phyloP scores from a whole-genome alignment of 2,329 filamentous ascomycete genomes.

The Nemania bipapillata region DNA sequence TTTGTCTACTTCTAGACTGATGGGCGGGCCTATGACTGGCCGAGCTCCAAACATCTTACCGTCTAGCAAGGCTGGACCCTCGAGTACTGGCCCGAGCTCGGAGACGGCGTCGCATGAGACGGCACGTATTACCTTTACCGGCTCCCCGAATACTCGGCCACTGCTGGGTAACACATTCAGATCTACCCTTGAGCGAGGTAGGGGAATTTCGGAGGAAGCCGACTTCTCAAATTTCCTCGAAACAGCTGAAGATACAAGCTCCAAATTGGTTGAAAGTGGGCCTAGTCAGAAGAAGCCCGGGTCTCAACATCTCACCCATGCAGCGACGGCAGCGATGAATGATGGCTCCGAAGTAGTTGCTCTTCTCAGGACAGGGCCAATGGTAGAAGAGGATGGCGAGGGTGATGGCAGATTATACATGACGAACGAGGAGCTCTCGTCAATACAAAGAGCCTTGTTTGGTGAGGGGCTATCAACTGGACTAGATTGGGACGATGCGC shows the following conservation, averaged over 20 bases:
- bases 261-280: conserved; percentile 32
- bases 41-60: conserved; percentile 28
- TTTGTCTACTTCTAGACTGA: conserved; percentile 40
- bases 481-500: conserved; percentile 57
- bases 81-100: conserved; percentile 11
- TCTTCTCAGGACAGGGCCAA: conserved; percentile 44
- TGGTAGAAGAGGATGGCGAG: conserved; percentile 39
- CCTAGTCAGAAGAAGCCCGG: conserved; percentile 39
- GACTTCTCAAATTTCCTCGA: conserved; percentile 55
- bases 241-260: background rate
- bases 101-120: conserved; percentile 37
- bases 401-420: conserved; percentile 37
- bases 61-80: conserved; percentile 43
- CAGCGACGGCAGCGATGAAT: conserved; percentile 16
- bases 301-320: conserved; percentile 14
- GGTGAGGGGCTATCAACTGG: conserved; percentile 20
- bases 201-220: conserved; percentile 50
- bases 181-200: conserved; percentile 45
- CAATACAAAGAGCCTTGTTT: conserved; percentile 47
- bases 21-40: conserved; percentile 32
- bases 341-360: conserved; percentile 48
- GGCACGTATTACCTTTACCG: conserved; percentile 25
- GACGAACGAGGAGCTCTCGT: conserved; percentile 38
- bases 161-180: conserved; percentile 44
- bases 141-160: conserved; percentile 2